Conservation (phyloP, 108 stramenopile species). For the Conticribra guillardii region DNA sequence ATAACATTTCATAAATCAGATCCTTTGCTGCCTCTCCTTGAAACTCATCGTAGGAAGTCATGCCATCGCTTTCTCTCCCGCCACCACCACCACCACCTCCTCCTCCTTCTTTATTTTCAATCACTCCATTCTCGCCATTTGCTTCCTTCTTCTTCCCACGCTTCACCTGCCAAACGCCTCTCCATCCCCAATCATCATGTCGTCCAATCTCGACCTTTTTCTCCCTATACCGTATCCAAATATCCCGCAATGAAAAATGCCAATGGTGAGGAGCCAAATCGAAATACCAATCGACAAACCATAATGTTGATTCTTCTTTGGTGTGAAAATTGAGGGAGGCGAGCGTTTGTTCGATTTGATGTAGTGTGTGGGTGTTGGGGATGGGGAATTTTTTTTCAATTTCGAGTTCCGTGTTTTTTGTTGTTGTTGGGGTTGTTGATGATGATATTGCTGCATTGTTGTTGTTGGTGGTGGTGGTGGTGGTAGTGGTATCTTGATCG, state of each 20-base stretch:
- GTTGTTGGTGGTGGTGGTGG: too few relatives aligned
- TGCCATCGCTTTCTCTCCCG: slow-evolving; percentile 11
- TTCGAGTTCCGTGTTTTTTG: slow-evolving; percentile 22
- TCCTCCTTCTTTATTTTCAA: too few relatives aligned
- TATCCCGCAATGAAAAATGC: slow-evolving; percentile 36
- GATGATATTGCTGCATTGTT: neutral
- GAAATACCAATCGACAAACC: slow-evolving; percentile 54
- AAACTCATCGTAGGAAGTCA: slow-evolving; percentile 42
- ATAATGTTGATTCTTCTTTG: too few relatives aligned
- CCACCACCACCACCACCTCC: slow-evolving; percentile 1
- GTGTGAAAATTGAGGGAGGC: slow-evolving; percentile 27
- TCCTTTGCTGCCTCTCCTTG: slow-evolving; percentile 38
- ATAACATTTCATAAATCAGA: slow-evolving; percentile 37
- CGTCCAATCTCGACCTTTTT: slow-evolving; percentile 27
- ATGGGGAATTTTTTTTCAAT: slow-evolving; percentile 52
- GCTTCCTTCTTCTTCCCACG: slow-evolving; percentile 9
- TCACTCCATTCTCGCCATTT: neutral
- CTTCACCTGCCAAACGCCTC: slow-evolving; percentile 49
- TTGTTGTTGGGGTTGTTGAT: neutral
- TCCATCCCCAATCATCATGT: slow-evolving; percentile 46
- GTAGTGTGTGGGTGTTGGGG: slow-evolving; percentile 9
- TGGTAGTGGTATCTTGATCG: too few relatives aligned
- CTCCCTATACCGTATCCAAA: slow-evolving; percentile 51
- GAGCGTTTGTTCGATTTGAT: slow-evolving; percentile 17
- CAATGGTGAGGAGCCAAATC: slow-evolving; percentile 42